Evolutionary conservation across 345 rosid species (phyloP), one percentile per base, ranked within the genome.

Genomic region (Eutrema heterophyllum): DNA sequence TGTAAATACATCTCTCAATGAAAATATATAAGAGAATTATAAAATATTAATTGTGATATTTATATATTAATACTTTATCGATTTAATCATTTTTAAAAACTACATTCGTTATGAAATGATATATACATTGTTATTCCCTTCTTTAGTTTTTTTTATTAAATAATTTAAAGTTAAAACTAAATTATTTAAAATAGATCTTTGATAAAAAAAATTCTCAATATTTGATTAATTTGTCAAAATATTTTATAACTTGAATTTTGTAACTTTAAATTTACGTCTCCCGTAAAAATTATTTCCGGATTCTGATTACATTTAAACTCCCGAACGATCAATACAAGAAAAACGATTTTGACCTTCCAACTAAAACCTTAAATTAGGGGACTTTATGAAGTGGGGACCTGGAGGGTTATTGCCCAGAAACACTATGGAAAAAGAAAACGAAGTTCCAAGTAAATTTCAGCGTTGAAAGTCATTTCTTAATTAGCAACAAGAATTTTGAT

Each of bases 371-470:
- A 5, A 32, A 33, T 7, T 35, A 33, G 13, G 21, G 9, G 49
- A 24, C 26, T 30, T 30, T 63, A 7, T 18, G 54, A 24, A 40
- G 38, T 54, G 32, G 55, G 46, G 65, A 13, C 39, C 16, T 44
- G 10, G 30, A 64, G 49, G 46, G 58, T 35, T 8, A 56, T 65
- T 65, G 36, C 64, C 39, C 33, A 41, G 69, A 72, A 72, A 72
- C n/a, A 41, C 44, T 35, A 4, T 4, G 45, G 70, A 36, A 72
- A 53, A 62, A 52, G 18, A 53, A 64, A 62, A n/a, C 3, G 14
- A 52, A 41, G 36, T 63, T 72, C 76, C 64, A 53, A 32, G 63
- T 53, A 53, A 41, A 4, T 52, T 52, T 26, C 46, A 55, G 33
- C 7, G 24, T 27, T 55, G 40, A 12, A 73, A 55, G 33, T 44